phyloP scores from a whole-genome alignment of 129 eudicot genomes.

The Artemisia tridentata region DNA sequence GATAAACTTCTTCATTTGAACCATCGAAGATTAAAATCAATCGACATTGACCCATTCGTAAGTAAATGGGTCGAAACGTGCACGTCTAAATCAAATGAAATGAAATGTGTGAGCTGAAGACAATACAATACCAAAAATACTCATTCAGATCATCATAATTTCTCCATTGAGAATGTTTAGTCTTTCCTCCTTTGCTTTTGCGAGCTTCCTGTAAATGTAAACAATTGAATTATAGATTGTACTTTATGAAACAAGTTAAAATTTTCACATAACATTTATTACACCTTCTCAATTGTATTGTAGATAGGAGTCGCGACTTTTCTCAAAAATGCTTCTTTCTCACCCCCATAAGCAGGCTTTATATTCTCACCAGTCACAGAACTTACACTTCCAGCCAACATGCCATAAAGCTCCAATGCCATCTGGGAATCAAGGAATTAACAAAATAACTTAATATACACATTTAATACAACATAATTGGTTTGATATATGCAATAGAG shows the following conservation, averaged over 20 bases:
- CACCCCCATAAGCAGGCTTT: slow-evolving; percentile 95
- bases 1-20: too few relatives aligned
- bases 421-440: slow-evolving; percentile 40
- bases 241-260: not conserved
- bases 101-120: not conserved
- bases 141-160: slow-evolving; percentile 94
- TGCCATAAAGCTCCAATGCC: slow-evolving; percentile 91
- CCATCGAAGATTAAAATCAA: too few relatives aligned
- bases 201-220: slow-evolving; percentile 61
- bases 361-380: slow-evolving; percentile 72
- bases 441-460: not conserved
- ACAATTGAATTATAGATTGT: slow-evolving; percentile 6
- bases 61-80: not conserved
- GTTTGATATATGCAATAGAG: not conserved
- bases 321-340: slow-evolving; percentile 79
- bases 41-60: too few relatives aligned
- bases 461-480: not conserved
- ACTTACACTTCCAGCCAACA: slow-evolving; percentile 90
- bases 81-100: not conserved
- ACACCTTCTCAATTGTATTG: slow-evolving; percentile 69
- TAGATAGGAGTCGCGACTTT: slow-evolving; percentile 88
- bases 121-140: slow-evolving; percentile 67
- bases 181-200: slow-evolving; percentile 59
- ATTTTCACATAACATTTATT: not conserved
- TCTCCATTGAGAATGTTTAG: slow-evolving; percentile 89